Evolutionary conservation across 2,329 filamentous ascomycete genomes (phyloP).

Genomic region (Diplodia mutila): DNA sequence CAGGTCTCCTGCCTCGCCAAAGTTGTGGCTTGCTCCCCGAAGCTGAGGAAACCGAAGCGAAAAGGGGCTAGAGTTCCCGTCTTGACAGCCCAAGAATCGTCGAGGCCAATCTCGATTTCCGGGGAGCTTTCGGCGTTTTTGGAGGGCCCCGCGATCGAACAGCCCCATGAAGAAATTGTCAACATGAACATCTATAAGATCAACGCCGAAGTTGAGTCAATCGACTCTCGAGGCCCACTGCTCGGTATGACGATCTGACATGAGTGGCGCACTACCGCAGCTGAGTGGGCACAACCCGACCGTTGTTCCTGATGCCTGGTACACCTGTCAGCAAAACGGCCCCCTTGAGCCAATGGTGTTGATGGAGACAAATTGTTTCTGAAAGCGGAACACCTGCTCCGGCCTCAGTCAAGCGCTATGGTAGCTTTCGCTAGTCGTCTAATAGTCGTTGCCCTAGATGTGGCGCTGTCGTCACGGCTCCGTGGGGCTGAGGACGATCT

Average conservation of each 20-base stretch:
- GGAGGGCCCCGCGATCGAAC: background rate
- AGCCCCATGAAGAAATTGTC: background rate
- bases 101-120: background rate
- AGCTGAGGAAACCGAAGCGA: background rate
- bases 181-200: background rate
- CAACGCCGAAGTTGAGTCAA: background rate
- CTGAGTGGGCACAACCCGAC: background rate
- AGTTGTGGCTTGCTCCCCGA: background rate
- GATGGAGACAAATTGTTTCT: background rate
- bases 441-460: background rate
- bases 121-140: background rate
- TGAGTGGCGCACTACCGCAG: background rate
- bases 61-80: background rate
- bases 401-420: background rate
- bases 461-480: background rate
- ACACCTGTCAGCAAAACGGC: background rate
- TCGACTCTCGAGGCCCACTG: background rate
- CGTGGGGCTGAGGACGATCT: background rate
- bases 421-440: conserved; percentile 6
- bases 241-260: background rate
- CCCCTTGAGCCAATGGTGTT: background rate
- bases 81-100: background rate
- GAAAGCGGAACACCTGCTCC: background rate
- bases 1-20: background rate
- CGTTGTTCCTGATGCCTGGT: background rate